Conservation (phyloP, 768 basidiomycete genomes). For the Panellus pusillus region DNA sequence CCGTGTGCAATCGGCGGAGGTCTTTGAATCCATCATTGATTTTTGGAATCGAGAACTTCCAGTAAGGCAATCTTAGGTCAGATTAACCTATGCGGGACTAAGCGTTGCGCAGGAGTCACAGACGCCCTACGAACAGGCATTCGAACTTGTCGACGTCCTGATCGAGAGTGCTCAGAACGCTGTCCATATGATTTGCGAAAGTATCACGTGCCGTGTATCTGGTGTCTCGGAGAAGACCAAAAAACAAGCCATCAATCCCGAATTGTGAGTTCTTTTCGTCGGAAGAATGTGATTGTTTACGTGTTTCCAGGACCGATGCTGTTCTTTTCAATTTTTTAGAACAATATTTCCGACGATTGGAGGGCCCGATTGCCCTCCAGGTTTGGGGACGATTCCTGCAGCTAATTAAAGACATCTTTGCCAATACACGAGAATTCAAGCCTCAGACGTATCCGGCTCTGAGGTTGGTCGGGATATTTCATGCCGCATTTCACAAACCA, state of each 20-base stretch:
- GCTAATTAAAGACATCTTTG: conserved; percentile 76
- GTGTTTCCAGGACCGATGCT: conserved; percentile 56
- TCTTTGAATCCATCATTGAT: conserved; percentile 79
- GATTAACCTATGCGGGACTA: conserved; percentile 5
- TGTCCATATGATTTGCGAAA: conserved; percentile 88
- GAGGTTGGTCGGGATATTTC: conserved; percentile 46
- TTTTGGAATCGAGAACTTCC: conserved; percentile 70
- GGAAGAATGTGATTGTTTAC: conserved; percentile 3
- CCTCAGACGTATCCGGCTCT: conserved; percentile 70
- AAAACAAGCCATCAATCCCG: conserved; percentile 61
- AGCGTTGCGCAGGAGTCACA: conserved; percentile 34
- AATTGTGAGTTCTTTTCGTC: conserved; percentile 52
- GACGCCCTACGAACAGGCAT: conserved; percentile 52
- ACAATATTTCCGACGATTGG: conserved; percentile 76
- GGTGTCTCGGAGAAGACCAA: conserved; percentile 57
- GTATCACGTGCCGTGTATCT: conserved; percentile 62
- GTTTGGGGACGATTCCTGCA: conserved; percentile 83
- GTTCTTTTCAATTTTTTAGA: conserved; percentile 86
- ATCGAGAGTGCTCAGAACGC: conserved; percentile 83
- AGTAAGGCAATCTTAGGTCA: conserved; percentile 35
- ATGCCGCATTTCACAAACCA: conserved; percentile 11
- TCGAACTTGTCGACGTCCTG: conserved; percentile 82
- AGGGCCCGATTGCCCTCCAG: conserved; percentile 90
- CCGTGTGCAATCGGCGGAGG: conserved; percentile 74
- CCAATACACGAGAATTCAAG: conserved; percentile 66